phyloP scores from a whole-genome alignment of 345 rosid species.

The Cochlearia excelsa region DNA sequence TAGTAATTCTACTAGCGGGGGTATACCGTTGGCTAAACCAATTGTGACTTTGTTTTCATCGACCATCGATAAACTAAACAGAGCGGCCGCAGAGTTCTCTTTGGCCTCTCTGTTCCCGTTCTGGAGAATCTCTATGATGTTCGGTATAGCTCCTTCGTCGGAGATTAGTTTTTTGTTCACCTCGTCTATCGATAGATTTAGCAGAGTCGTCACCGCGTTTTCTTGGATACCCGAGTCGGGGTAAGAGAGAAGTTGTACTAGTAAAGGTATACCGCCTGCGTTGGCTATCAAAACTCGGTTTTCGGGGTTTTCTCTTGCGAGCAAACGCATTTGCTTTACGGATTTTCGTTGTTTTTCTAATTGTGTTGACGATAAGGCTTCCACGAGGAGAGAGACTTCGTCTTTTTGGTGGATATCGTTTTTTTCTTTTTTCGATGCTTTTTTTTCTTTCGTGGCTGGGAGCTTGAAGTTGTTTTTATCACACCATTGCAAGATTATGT shows the following conservation, averaged over 20 bases:
- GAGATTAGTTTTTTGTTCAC: slow-evolving; percentile 59
- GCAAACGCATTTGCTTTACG: slow-evolving; percentile 55
- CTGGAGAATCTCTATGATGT: slow-evolving; percentile 52
- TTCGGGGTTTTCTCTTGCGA: slow-evolving; percentile 63
- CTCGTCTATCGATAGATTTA: slow-evolving; percentile 74
- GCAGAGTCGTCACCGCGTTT: slow-evolving; percentile 63
- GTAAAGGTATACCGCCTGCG: slow-evolving; percentile 48
- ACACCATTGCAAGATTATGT: slow-evolving; percentile 69
- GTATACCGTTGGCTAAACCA: slow-evolving; percentile 57
- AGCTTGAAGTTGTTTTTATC: slow-evolving; percentile 57
- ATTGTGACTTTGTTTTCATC: slow-evolving; percentile 71
- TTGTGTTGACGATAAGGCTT: slow-evolving; percentile 44
- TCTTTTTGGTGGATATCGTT: slow-evolving; percentile 28
- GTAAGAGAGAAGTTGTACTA: slow-evolving; percentile 56
- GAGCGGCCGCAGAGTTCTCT: slow-evolving; percentile 81
- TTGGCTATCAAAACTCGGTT: slow-evolving; percentile 55
- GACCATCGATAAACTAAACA: slow-evolving; percentile 77
- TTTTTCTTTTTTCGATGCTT: slow-evolving; percentile 12
- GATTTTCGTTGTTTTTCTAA: slow-evolving; percentile 61
- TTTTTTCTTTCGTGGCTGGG: slow-evolving; percentile 36
- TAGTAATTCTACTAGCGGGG: slow-evolving; percentile 63
- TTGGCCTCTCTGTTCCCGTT: slow-evolving; percentile 58
- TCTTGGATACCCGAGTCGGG: slow-evolving; percentile 68
- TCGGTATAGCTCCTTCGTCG: slow-evolving; percentile 53
- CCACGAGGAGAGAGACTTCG: slow-evolving; percentile 41